phyloP scores from a whole-genome alignment of 139 green algal genomes.

The Astrephomene gubernaculifera region DNA sequence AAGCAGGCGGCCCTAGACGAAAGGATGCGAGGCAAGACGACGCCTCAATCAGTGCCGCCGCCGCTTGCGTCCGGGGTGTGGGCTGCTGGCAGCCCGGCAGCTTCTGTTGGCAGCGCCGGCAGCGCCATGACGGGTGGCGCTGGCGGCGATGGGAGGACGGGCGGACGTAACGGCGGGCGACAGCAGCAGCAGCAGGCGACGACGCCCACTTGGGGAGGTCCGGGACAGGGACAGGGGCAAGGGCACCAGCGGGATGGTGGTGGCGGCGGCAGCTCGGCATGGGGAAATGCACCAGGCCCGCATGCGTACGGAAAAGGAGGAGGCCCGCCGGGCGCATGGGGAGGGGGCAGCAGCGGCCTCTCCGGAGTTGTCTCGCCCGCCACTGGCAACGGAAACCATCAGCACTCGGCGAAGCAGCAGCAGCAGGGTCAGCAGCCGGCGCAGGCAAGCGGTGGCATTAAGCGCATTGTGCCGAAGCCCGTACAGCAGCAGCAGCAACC shows the following conservation, averaged over 20 bases:
- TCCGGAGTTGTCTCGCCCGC: neutral
- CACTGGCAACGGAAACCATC: neutral
- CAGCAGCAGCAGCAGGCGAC: neutral
- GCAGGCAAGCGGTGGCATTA: neutral
- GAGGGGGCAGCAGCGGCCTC: neutral
- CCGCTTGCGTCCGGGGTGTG: neutral
- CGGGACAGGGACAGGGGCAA: neutral
- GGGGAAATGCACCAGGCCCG: neutral
- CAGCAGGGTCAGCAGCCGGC: neutral
- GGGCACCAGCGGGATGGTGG: neutral
- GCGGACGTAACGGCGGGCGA: neutral
- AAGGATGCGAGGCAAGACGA: neutral
- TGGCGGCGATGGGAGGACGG: neutral
- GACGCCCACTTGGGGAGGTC: neutral
- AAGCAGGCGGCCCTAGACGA: conserved; percentile 29
- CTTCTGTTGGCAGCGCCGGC: neutral
- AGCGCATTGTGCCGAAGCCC: conserved; percentile 11
- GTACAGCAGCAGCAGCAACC: neutral
- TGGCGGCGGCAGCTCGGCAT: neutral
- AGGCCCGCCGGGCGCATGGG: too few relatives aligned
- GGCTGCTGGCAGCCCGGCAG: conserved; percentile 15
- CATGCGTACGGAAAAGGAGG: neutral
- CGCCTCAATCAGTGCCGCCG: neutral
- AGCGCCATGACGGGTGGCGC: neutral
- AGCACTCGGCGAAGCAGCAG: neutral